These are phyloP conservation scores for Monosporascus ibericus DNA, from an alignment of 2,329 filamentous ascomycete genomes.

Conservation along the genomic window DNA sequence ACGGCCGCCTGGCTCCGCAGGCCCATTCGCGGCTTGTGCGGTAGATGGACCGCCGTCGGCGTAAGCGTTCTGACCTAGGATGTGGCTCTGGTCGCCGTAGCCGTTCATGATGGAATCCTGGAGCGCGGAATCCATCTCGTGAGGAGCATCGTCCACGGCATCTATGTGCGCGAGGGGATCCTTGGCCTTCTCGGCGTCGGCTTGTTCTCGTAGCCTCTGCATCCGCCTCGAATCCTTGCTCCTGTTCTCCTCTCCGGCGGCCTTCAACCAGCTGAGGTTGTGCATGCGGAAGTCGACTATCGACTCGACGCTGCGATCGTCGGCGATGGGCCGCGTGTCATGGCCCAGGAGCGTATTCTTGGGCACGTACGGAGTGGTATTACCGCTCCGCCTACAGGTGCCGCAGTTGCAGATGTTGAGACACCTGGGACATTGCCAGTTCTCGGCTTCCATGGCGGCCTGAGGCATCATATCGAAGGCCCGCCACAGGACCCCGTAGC, in stretches of 20 bases:
- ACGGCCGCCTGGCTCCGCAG: conserved; percentile 15
- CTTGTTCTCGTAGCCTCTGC: conserved; percentile 49
- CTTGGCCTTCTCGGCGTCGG: conserved; percentile 51
- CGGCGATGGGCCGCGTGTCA: conserved; percentile 83
- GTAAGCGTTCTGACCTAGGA: conserved; percentile 18
- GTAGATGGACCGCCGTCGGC: conserved; percentile 8
- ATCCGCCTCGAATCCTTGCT: conserved; percentile 52
- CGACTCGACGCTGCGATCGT: conserved; percentile 83
- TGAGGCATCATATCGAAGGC: conserved; percentile 89
- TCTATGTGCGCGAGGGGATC: conserved; percentile 26
- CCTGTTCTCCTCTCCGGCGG: conserved; percentile 50
- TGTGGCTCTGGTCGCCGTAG: conserved; percentile 29
- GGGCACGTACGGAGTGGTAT: conserved; percentile 75
- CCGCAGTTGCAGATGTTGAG: conserved; percentile 81
- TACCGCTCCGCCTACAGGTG: conserved; percentile 59
- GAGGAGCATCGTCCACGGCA: conserved; percentile 19
- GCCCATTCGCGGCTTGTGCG: conserved; percentile 9
- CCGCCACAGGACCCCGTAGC: conserved; percentile 87
- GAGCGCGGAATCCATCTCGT: conserved; percentile 23
- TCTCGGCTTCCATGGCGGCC: conserved; percentile 68
- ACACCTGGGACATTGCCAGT: conserved; percentile 89
- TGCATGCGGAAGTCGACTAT: conserved; percentile 87
- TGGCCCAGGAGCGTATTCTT: conserved; percentile 85
- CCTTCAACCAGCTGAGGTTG: conserved; percentile 77
- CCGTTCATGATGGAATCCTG: conserved; percentile 26